Evolutionary conservation across 495 filamentous ascomycete genomes (phyloP).

Genomic region (Elaphomyces granulatus): DNA sequence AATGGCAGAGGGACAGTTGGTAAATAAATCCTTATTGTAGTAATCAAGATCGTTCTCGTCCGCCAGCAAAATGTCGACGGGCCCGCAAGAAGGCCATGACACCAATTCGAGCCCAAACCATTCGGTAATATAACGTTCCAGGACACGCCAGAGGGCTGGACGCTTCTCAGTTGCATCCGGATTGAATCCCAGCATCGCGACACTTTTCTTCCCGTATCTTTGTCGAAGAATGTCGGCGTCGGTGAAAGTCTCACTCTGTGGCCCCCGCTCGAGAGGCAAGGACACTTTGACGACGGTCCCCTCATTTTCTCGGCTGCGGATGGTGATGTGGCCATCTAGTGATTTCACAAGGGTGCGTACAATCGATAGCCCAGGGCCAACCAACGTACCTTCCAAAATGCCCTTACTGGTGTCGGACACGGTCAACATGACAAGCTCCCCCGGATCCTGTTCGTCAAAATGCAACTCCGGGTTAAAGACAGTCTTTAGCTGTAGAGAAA

Average conservation of each 20-base stretch:
- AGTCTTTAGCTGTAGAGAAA: constrained; percentile 44
- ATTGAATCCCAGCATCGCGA: constrained; percentile 22
- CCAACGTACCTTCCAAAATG: constrained; percentile 59
- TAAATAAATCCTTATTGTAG: constrained; percentile 4
- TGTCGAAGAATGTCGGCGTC: constrained; percentile 19
- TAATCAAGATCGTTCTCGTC: constrained; percentile 23
- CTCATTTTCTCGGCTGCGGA: constrained; percentile 33
- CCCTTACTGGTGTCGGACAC: constrained; percentile 57
- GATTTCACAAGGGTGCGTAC: constrained; percentile 40
- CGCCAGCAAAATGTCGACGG: constrained; percentile 28
- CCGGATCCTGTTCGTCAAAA: constrained; percentile 19
- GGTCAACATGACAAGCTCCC: constrained; percentile 33
- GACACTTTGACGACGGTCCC: constrained; percentile 39
- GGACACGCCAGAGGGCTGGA: constrained; percentile 5
- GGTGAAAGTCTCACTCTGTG: constrained; percentile 15
- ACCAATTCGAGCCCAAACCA: constrained; percentile 34
- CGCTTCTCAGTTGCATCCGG: constrained; percentile 8
- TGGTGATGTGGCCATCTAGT: constrained; percentile 37
- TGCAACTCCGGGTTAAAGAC: constrained; percentile 14
- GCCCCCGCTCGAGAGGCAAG: constrained; percentile 26
- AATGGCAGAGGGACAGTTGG: constrained; percentile 15
- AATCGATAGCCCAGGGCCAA: constrained; percentile 39
- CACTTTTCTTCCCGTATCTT: constrained; percentile 12
- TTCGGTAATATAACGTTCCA: constrained; percentile 22
- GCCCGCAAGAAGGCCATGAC: constrained; percentile 16